Evolutionary conservation across 176 grass and related monocot species (phyloP), one percentile per base, ranked within the genome.

Genomic region (Rhynchospora pubera): DNA sequence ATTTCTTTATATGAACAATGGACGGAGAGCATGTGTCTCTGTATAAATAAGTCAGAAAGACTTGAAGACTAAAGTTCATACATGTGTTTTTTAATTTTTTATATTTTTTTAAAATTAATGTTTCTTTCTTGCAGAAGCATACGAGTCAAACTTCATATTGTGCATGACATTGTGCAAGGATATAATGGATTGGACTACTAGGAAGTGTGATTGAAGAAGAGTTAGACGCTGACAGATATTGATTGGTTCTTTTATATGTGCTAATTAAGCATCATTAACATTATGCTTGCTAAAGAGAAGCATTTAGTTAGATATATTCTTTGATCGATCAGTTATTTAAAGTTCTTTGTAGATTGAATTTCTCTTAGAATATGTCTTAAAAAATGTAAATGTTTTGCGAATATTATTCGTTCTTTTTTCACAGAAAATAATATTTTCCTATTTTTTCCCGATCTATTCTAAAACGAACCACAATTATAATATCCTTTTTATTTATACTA

Each of bases 281-380:
- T 77, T 77, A 77, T 14, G 50, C 50, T 55, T 28, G 14, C 72
- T 9, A n/a, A 55, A 18, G 72, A 76, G 14, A 55, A 24, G 9
- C 6, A 48, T 77, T 53, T 77, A 75, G 50, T 56, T 77, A 55
- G 48, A 76, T 51, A 45, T 53, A 53, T 53, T 75, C 22, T 75
- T 39, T 75, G 22, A 13, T 75, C 71, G 21, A 24, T 50, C 5
- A 13, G 71, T 75, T 51, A n/a, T n/a, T 52, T 52, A 75, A 26
- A 47, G 48, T 74, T 74, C 64, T 10, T 74, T 74, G 46, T 75
- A 75, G 45, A 75, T 75, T 15, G 12, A 75, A 75, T 75, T 75
- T 75, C 52, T 12, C 71, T 75, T 53, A 53, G 71, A 52, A 75
- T 13, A 75, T 74, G 50, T 52, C 12, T 75, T 75, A 9, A 75